Percentiles rank a stretch among this genome's conserved stretches.
Evolutionary conservation across 2,329 filamentous ascomycete genomes (phyloP).

Genomic region (Cordyceps militaris): DNA sequence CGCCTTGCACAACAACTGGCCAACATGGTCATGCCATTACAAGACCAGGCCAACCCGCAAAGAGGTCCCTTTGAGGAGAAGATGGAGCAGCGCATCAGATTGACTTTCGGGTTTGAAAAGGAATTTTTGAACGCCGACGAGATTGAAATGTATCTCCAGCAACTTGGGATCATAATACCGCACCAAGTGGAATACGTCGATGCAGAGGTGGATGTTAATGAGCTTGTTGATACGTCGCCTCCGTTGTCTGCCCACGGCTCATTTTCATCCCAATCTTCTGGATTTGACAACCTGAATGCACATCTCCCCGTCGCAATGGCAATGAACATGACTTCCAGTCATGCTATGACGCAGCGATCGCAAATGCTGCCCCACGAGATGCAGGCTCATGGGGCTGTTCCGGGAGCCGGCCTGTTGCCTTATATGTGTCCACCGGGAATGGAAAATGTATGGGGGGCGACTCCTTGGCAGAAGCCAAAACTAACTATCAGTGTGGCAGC

Average conservation of each 20-base stretch:
- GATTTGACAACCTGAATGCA: neutral
- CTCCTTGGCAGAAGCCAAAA: constrained; percentile 24
- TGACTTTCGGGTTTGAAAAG: constrained; percentile 58
- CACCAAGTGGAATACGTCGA: constrained; percentile 53
- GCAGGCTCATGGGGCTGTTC: neutral
- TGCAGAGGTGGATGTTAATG: constrained; percentile 44
- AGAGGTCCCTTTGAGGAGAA: constrained; percentile 11
- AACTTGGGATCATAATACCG: constrained; percentile 56
- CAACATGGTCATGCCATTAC: constrained; percentile 15
- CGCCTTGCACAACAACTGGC: constrained; percentile 31
- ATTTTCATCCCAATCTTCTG: constrained; percentile 5
- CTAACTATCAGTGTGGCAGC: constrained; percentile 29
- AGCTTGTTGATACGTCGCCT: constrained; percentile 25
- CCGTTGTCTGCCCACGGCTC: neutral
- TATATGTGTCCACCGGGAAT: constrained; percentile 11
- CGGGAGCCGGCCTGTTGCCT: neutral
- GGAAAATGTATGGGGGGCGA: constrained; percentile 11
- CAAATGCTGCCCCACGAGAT: neutral
- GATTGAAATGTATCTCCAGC: constrained; percentile 64
- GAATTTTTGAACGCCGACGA: constrained; percentile 74
- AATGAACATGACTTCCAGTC: neutral
- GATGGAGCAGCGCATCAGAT: constrained; percentile 38
- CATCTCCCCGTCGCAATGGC: neutral
- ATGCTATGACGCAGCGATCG: neutral
- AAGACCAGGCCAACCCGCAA: constrained; percentile 1